These are phyloP conservation scores for Synchytrium microbalum DNA, from an alignment of 371 early-diverging fungal species.

Conservation along the genomic window DNA sequence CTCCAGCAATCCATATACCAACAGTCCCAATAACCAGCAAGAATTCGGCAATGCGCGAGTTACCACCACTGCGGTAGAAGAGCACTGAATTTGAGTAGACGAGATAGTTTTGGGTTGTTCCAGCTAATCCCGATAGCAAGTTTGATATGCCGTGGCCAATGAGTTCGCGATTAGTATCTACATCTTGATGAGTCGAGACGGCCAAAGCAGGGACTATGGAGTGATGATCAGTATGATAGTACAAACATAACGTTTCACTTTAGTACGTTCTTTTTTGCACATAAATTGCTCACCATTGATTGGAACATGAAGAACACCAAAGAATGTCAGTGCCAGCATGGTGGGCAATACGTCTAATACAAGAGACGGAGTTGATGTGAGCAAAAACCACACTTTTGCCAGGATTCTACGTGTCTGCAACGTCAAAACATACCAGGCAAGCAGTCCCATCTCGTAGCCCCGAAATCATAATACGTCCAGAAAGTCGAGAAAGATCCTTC, in stretches of 20 bases:
- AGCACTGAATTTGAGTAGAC: constrained; percentile 72
- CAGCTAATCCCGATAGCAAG: constrained; percentile 64
- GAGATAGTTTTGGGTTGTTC: constrained; percentile 65
- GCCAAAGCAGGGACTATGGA: constrained; percentile 75
- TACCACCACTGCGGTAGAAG: constrained; percentile 86
- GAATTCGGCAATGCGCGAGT: constrained; percentile 74
- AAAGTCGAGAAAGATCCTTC: constrained; percentile 75
- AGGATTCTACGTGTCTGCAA: constrained; percentile 4
- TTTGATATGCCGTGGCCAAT: constrained; percentile 90
- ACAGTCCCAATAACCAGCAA: constrained; percentile 74
- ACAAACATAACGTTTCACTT: constrained; percentile 2
- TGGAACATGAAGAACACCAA: constrained; percentile 93
- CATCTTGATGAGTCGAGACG: constrained; percentile 76
- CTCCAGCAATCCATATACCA: constrained; percentile 72
- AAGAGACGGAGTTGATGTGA: neutral
- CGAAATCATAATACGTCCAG: constrained; percentile 69
- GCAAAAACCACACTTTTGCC: neutral
- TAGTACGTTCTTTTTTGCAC: constrained; percentile 4
- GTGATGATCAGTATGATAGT: constrained; percentile 41
- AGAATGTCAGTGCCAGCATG: constrained; percentile 87
- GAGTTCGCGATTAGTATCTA: constrained; percentile 90
- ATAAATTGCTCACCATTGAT: constrained; percentile 30
- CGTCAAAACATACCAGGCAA: constrained; percentile 34
- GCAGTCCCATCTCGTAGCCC: constrained; percentile 66
- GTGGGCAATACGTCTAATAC: constrained; percentile 61